Evolutionary conservation across 2,329 filamentous ascomycete genomes (phyloP), one percentile per base, ranked within the genome.

Genomic region (Leptosphaerulina australis): DNA sequence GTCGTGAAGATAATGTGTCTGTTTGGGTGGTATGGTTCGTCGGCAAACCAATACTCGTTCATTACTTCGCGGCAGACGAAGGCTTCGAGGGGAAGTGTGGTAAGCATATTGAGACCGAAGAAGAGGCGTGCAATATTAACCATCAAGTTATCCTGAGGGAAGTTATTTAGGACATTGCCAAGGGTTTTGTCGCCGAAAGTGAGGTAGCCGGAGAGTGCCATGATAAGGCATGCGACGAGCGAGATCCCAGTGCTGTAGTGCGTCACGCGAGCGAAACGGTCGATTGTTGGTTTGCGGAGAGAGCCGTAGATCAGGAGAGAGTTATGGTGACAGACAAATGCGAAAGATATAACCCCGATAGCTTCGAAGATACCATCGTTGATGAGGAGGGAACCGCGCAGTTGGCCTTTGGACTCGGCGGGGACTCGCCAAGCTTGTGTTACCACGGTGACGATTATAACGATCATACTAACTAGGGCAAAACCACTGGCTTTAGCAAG

Each of bases 101-200:
- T 97, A 65, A 99, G 85, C 94, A 99, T 99, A 80, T 99, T 99
- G 60, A 99, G 83, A 2, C 94, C 94, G 69, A 99, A 97, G 76
- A 91, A 97, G 40, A 99, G 82, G 44, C 94, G 88, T 17, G 94
- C 94, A 50, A 99, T 82, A 74, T 97, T 97, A 69, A 97, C 91
- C 84, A 97, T 88, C 62, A 87, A 81, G 74, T 96, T 97, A 74
- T 95, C 86, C 15, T 86, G 80, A 1, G 92, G 89, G 69, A 99
- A 97, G 77, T 99, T 99, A 80, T 99, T 99, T 64, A 99, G 85
- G 43, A 99, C 91, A 72, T 99, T 99, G 69, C 94, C 94, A 60
- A 91, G 80, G 3, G 94, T 99, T 66, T 87, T 85, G 74, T 93
- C 90, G 56, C 94, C 93, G 68, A 99, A 99, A 14, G 88, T 92